Base-by-base conservation (phyloP, 179 eudicot genomes). In the Heliamphora pulchella region DNA sequence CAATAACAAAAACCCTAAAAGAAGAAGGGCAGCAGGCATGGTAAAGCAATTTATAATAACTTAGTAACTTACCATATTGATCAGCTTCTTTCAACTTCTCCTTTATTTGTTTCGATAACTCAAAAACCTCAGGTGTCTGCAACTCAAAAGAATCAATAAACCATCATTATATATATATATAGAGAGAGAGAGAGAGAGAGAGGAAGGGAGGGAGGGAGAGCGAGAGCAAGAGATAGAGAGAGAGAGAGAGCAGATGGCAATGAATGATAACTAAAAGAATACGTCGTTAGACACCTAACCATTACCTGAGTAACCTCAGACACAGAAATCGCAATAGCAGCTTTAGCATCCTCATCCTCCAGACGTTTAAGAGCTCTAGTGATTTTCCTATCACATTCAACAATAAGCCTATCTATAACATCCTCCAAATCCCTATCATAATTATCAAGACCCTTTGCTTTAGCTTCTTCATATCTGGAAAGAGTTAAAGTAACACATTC, bases 361-460 rank as follows among this genome's bases (percentile, higher is more conserved):
- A 96, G 97, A 76, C 99, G 97, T 86, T 91, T 96, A 74, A 96
- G 90, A 81, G 99, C 98, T 87, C 99, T 92, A n/a, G 85, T 80
- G 75, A 96, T 96, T 87, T 96, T 94, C 74, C 96, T 86, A 83
- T 94, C 98, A 85, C 98, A 94, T 82, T 96, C 98, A 86, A 93
- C 91, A 80, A 96, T 96, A 80, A 93, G 97, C 86, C 93, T 88
- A 79, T 96, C 99, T 74, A 96, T 96, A 57, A 88, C 91, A 88
- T 96, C 97, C 89, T 96, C 99, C 83, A 96, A 88, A 58, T 96
- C 98, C 83, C 93, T 87, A 71, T 96, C 99, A 80, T 92, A 96
- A 75, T 86, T 92, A 81, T 94, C 93, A 46, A 79, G 68, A 74
- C 97, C 97, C 78, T 94, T 90, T 53, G 89, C 92, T 85, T 83